These are phyloP conservation scores for Entomortierella parvispora DNA, from an alignment of 192 early-diverging fungal species.

Conservation along the genomic window DNA sequence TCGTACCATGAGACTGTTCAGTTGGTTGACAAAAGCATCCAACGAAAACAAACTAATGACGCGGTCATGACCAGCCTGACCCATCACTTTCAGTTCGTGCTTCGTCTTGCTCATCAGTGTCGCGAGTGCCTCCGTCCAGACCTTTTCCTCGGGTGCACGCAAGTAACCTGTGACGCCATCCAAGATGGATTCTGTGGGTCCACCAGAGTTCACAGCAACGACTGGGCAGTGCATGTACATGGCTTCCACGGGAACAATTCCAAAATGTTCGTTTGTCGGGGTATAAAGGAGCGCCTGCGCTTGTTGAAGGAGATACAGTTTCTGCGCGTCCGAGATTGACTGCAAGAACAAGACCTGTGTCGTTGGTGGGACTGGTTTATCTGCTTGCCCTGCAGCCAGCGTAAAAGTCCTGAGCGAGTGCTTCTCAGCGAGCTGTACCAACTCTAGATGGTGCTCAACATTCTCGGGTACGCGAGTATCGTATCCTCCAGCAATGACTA, in stretches of 20 bases:
- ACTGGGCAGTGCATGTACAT: conserved; percentile 93
- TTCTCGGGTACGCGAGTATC: conserved; percentile 89
- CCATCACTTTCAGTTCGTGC: conserved; percentile 64
- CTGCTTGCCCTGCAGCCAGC: conserved; percentile 39
- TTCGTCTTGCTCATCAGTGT: conserved; percentile 55
- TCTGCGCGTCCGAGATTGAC: conserved; percentile 86
- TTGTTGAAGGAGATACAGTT: conserved; percentile 72
- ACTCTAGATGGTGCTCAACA: conserved; percentile 80
- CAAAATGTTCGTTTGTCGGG: conserved; percentile 94
- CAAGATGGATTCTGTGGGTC: conserved; percentile 84
- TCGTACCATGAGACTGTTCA: conserved; percentile 71
- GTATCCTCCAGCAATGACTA: conserved; percentile 92
- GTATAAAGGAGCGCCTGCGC: conserved; percentile 86
- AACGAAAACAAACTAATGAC: conserved; percentile 74
- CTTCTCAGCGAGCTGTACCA: conserved; percentile 65
- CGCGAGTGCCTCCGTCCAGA: conserved; percentile 73
- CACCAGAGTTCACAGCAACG: conserved; percentile 86
- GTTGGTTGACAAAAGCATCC: conserved; percentile 69
- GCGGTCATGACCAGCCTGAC: conserved; percentile 68
- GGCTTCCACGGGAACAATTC: conserved; percentile 96
- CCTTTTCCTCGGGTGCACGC: conserved; percentile 63
- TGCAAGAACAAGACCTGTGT: conserved; percentile 87
- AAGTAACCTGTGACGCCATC: conserved; percentile 83
- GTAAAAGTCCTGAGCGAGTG: conserved; percentile 59
- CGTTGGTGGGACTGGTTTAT: conserved; percentile 41